Percentiles rank a stretch among this genome's conserved stretches.
phyloP scores from a whole-genome alignment of 2,329 filamentous ascomycete species.

The Cercospora sp. region DNA sequence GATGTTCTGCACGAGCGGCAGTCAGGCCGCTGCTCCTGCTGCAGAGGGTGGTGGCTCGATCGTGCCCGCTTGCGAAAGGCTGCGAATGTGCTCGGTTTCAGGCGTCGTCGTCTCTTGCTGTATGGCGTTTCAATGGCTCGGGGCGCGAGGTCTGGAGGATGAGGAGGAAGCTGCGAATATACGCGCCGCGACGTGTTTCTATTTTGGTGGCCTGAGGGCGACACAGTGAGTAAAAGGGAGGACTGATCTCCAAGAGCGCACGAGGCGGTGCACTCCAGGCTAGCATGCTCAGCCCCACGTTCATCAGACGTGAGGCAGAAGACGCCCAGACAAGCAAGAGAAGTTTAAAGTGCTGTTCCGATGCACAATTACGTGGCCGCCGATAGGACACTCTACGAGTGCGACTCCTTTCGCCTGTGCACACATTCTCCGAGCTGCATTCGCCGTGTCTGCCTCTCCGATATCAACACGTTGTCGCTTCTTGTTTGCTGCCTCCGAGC shows the following conservation, averaged over 20 bases:
- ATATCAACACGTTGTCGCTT: background rate
- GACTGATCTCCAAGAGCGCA: background rate
- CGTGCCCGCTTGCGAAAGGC: background rate
- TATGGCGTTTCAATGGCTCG: background rate
- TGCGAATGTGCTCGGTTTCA: background rate
- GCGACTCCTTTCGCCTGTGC: background rate
- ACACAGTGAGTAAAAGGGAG: background rate
- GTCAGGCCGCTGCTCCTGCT: background rate
- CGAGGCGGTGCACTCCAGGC: slow-evolving; percentile 2
- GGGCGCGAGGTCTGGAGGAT: background rate
- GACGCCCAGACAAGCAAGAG: background rate
- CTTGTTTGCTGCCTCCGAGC: background rate
- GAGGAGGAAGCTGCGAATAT: background rate
- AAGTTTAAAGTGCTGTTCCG: background rate
- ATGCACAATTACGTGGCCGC: background rate
- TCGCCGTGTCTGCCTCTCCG: background rate
- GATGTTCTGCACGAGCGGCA: slow-evolving; percentile 6
- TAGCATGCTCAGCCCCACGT: slow-evolving; percentile 5
- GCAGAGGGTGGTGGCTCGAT: background rate
- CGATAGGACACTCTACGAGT: background rate
- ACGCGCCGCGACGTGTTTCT: background rate
- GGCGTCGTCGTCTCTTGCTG: background rate
- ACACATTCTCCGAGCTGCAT: background rate
- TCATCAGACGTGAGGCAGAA: background rate
- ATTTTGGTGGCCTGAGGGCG: slow-evolving; percentile 8